Base-by-base conservation (phyloP, 129 eudicot genomes). In the Ambrosia artemisiifolia region DNA sequence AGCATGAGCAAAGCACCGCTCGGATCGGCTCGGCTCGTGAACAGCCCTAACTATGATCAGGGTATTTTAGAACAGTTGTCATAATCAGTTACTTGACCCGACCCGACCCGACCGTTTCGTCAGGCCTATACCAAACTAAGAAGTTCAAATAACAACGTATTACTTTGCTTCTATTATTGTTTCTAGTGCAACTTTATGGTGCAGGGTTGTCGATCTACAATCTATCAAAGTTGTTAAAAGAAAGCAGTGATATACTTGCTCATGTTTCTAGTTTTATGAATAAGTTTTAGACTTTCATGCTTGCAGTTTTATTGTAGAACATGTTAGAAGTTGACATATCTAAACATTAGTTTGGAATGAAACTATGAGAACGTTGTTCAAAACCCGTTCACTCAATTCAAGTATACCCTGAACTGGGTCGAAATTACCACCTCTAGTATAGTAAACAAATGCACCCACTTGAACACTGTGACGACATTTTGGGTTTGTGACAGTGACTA, bases 401-500 rank as follows among this genome's bases (percentile, higher is more conserved):
- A 19, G 30, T 54, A 54, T 5, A 9, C 19, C 30, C 32, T 4
- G 13, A 34, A 60, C n/a, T 5, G 3, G 44, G 65, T 14, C 14
- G 11, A 60, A 56, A 11, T 24, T 24, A 35, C 14, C 6, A 56
- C 63, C 35, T 56, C 34, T 30, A 30, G 11, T 60, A 32, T 60
- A 14, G n/a, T 32, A 32, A 60, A 34, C 68, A 63, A 63, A 30
- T 36, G 68, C n/a, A n/a, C 48, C 7, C 28, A 63, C 49, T 63
- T 63, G 68, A 63, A 35, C 30, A 30, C 46, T 73, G 51, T 47
- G n/a, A 40, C 40, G 12, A 33, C 16, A 13, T 63, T 51, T 63
- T 64, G 67, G 71, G 16, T 68, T 63, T 50, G 67, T 49, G 72
- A 72, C 85, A 85, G 94, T 88, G 64, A 85, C 85, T 46, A 83